Percentiles rank a stretch among this genome's conserved stretches.
phyloP scores from a whole-genome alignment of 352 stramenopile species.

The Blastocystis sp. region DNA sequence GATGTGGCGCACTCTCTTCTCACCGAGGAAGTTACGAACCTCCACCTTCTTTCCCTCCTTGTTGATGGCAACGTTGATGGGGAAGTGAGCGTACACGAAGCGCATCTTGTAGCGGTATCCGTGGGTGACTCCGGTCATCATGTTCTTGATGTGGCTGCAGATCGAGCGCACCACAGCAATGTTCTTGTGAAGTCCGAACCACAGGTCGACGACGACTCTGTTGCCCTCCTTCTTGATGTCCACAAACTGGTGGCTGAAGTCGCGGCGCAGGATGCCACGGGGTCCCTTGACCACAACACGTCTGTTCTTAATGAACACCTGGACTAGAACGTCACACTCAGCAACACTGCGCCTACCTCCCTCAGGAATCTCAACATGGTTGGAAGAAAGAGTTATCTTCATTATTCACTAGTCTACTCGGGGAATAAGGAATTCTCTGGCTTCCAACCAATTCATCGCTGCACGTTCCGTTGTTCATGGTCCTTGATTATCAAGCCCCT shows the following conservation, averaged over 20 bases:
- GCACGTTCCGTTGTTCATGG: conserved; percentile 63
- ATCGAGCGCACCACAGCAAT: conserved; percentile 91
- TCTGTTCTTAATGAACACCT: conserved; percentile 81
- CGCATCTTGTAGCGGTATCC: conserved; percentile 98
- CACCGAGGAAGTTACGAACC: conserved; percentile 98
- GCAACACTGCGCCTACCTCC: conserved; percentile 65
- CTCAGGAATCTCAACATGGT: conserved; percentile 81
- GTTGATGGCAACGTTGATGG: conserved; percentile 92
- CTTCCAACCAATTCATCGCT: neutral
- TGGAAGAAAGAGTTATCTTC: conserved; percentile 79
- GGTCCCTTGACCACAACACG: conserved; percentile 87
- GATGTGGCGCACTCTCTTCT: conserved; percentile 91
- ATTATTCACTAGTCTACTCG: conserved; percentile 61
- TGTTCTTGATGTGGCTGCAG: conserved; percentile 97
- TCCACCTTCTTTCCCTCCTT: conserved; percentile 80
- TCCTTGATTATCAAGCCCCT: conserved; percentile 64
- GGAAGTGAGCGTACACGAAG: conserved; percentile 99
- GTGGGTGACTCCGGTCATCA: conserved; percentile 92
- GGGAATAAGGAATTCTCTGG: conserved; percentile 36
- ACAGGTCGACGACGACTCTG: conserved; percentile 88
- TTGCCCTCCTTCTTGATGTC: conserved; percentile 76
- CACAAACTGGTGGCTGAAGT: conserved; percentile 92
- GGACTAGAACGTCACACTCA: conserved; percentile 64
- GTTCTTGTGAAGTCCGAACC: conserved; percentile 96
- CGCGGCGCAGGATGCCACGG: conserved; percentile 79